Evolutionary conservation across 2,329 filamentous ascomycete species (phyloP), one percentile per base, ranked within the genome.

Genomic region (Penicillium sp.): DNA sequence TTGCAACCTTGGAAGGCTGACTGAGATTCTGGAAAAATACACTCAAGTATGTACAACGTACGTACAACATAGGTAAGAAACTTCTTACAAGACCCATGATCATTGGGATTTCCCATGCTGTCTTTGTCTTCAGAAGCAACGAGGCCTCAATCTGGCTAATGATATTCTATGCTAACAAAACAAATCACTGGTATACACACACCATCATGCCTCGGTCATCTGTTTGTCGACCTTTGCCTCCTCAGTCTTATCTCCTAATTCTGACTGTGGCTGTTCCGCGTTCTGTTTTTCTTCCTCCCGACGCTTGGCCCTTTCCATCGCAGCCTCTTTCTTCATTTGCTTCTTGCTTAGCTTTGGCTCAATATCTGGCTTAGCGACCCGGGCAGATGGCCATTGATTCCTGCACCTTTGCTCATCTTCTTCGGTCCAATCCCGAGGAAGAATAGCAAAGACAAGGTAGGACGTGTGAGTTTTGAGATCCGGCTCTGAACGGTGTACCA

Each of bases 381-480:
- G 78, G 61, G 83, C 84, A 16, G 84, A 82, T 0, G 85, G 84
- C 83, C 86, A 91, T 59, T 81, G 83, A 48, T 81, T 78, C 60
- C 81, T 75, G 47, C 86, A 85, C 29, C 81, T 80, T 30, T 81
- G 81, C 74, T 99, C 94, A 61, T 96, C 90, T 56, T 88, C 89
- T 34, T 84, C 87, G 0, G 79, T 86, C 94, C 94, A 99, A 58
- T 89, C 86, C 40, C 85, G 81, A n/a, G 94, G 93, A 56, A 99
- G 75, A 3, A 94, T 78, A 0, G 94, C 94, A 76, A 99, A 99
- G 4, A 95, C 89, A 4, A 99, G 81, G 71, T 99, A 99, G n/a
- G 89, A 94, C 0, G 94, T 99, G 74, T 99, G 94, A 7, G 90
- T 94, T 80, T 96, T 97, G 56, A 97, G 77, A 67, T 99, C 94